These are phyloP conservation scores for Cryptococcus neoformans DNA, from an alignment of 1,284 basidiomycete species.

Conservation along the genomic window DNA sequence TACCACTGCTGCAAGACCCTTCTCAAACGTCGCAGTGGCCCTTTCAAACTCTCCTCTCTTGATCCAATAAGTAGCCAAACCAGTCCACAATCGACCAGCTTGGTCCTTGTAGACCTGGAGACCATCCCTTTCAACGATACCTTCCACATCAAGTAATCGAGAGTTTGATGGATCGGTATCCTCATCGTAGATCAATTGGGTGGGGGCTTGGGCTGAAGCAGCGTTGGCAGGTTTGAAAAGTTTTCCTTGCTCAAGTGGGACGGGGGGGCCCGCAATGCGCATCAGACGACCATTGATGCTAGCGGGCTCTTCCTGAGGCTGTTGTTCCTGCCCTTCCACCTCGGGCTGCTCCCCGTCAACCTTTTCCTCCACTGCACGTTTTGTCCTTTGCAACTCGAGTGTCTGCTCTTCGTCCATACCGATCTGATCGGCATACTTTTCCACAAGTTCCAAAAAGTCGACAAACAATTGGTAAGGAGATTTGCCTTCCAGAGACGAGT, in stretches of 20 bases:
- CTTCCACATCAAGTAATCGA: slow-evolving; percentile 80
- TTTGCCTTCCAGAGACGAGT: slow-evolving; percentile 86
- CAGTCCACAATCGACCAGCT: slow-evolving; percentile 93
- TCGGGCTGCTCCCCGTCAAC: slow-evolving; percentile 51
- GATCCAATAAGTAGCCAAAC: slow-evolving; percentile 97
- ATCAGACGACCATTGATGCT: slow-evolving; percentile 64
- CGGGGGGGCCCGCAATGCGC: slow-evolving; percentile 68
- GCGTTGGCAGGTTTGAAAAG: slow-evolving; percentile 27
- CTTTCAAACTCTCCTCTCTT: slow-evolving; percentile 93
- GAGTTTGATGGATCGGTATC: slow-evolving; percentile 75
- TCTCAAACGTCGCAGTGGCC: slow-evolving; percentile 82
- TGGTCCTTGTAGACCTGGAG: slow-evolving; percentile 90
- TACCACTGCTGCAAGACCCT: slow-evolving; percentile 76
- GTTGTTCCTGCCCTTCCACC: slow-evolving; percentile 18
- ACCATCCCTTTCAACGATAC: slow-evolving; percentile 80
- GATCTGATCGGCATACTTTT: slow-evolving; percentile 87
- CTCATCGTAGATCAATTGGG: slow-evolving; percentile 60
- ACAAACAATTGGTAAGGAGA: slow-evolving; percentile 91
- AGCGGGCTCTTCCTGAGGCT: slow-evolving; percentile 51
- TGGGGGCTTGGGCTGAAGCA: slow-evolving; percentile 51
- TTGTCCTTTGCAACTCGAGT: slow-evolving; percentile 41
- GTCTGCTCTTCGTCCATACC: slow-evolving; percentile 83
- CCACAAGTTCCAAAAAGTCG: slow-evolving; percentile 90
- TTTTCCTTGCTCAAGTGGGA: slow-evolving; percentile 49
- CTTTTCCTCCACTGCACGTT: slow-evolving; percentile 18